Conservation (phyloP, 2,329 filamentous ascomycete genomes). For the Cordyceps javanica region DNA sequence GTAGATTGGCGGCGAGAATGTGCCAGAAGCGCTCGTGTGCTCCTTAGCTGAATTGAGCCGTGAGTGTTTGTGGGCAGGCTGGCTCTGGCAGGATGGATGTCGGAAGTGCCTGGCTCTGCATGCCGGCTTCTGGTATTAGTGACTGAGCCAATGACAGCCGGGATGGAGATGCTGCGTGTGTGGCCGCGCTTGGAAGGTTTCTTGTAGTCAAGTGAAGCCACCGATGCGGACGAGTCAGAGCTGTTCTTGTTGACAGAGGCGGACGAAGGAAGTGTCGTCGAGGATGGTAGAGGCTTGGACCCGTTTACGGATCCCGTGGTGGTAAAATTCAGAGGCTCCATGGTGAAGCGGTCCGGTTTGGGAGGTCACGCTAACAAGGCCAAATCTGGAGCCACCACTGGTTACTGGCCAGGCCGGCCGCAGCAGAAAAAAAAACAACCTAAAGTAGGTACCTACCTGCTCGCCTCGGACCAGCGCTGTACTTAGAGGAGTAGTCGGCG, state of each 20-base stretch:
- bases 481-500: background rate
- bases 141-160: slow-evolving; percentile 29
- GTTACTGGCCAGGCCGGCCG: slow-evolving; percentile 12
- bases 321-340: slow-evolving; percentile 22
- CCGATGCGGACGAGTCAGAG: background rate
- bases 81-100: slow-evolving; percentile 51
- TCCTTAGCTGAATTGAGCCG: slow-evolving; percentile 11
- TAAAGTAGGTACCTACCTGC: background rate
- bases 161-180: slow-evolving; percentile 39
- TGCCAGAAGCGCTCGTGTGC: slow-evolving; percentile 13
- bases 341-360: slow-evolving; percentile 12
- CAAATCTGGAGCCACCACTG: slow-evolving; percentile 13
- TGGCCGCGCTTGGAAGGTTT: slow-evolving; percentile 15
- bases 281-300: slow-evolving; percentile 14
- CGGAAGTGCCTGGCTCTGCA: slow-evolving; percentile 53
- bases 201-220: background rate
- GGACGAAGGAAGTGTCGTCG: slow-evolving; percentile 8
- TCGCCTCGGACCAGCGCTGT: background rate
- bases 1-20: slow-evolving; percentile 8
- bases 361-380: slow-evolving; percentile 8
- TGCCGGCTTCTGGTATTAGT: slow-evolving; percentile 49
- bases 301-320: slow-evolving; percentile 20
- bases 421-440: background rate
- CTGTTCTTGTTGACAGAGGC: background rate
- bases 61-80: slow-evolving; percentile 51